phyloP scores from a whole-genome alignment of 768 basidiomycete genomes.

The Coprinopsis marcescibilis region DNA sequence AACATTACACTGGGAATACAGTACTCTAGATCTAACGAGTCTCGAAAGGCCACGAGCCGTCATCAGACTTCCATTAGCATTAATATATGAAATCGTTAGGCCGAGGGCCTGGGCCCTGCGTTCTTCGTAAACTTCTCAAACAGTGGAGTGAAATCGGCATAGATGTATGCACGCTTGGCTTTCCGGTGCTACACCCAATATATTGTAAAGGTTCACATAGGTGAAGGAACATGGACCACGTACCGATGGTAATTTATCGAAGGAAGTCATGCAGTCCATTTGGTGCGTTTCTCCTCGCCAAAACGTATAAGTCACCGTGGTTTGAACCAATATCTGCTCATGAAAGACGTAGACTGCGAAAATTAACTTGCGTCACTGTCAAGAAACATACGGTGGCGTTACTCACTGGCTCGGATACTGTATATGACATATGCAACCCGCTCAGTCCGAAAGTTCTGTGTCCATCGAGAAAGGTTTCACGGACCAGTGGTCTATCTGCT shows the following conservation, averaged over 20 bases:
- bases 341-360: background rate
- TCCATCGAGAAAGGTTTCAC: background rate
- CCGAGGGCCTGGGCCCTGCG: background rate
- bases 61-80: no score
- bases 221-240: background rate
- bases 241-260: slow-evolving; percentile 3
- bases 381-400: background rate
- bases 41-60: no score
- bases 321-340: slow-evolving; percentile 3
- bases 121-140: background rate
- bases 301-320: background rate
- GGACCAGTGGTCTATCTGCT: slow-evolving; percentile 1
- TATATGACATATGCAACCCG: background rate
- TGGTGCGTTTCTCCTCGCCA: background rate
- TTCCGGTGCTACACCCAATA: background rate
- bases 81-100: no score
- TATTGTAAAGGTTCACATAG: background rate
- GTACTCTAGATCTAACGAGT: no score
- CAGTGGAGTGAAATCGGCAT: slow-evolving; percentile 1
- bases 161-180: background rate
- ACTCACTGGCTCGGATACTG: slow-evolving; percentile 2
- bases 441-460: background rate
- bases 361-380: background rate
- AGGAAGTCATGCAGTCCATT: background rate
- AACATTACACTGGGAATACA: no score